Evolutionary conservation across 306 rosid species (phyloP).

Genomic region (Lablab purpureus): DNA sequence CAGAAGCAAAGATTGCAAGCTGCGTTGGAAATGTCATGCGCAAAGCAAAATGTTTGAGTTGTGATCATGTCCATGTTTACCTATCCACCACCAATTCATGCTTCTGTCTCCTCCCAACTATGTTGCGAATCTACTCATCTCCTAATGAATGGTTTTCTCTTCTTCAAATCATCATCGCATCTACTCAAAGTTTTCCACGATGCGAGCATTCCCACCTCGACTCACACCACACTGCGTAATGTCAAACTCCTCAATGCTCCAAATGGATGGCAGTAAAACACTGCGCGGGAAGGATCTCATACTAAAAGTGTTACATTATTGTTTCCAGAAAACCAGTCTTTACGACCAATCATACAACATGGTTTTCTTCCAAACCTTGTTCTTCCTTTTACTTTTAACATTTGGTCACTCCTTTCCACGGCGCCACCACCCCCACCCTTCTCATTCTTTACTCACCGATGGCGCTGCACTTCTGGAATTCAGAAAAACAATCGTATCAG

Average conservation of each 20-base stretch:
- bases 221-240: conserved; percentile 1
- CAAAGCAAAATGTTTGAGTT: neutral
- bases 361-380: conserved; percentile 51
- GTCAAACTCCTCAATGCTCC: conserved; percentile 7
- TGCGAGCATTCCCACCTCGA: conserved; percentile 11
- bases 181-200: neutral
- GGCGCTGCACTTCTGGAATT: conserved; percentile 65
- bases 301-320: neutral
- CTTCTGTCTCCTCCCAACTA: conserved; percentile 31
- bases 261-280: conserved; percentile 37
- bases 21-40: conserved; percentile 11
- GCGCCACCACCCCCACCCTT: conserved; percentile 37
- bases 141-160: conserved; percentile 28
- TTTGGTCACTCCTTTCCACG: conserved; percentile 38
- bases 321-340: neutral
- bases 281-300: conserved; percentile 5
- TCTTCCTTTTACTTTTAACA: conserved; percentile 53
- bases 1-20: conserved; percentile 3
- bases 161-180: conserved; percentile 39
- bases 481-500: conserved; percentile 52
- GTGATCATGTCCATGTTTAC: neutral
- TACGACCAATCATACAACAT: conserved; percentile 36
- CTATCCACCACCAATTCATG: neutral
- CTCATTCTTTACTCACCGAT: conserved; percentile 58
- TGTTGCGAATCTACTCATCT: conserved; percentile 52